These are phyloP conservation scores for Russula abietina DNA, from an alignment of 768 basidiomycete species.

Conservation along the genomic window DNA sequence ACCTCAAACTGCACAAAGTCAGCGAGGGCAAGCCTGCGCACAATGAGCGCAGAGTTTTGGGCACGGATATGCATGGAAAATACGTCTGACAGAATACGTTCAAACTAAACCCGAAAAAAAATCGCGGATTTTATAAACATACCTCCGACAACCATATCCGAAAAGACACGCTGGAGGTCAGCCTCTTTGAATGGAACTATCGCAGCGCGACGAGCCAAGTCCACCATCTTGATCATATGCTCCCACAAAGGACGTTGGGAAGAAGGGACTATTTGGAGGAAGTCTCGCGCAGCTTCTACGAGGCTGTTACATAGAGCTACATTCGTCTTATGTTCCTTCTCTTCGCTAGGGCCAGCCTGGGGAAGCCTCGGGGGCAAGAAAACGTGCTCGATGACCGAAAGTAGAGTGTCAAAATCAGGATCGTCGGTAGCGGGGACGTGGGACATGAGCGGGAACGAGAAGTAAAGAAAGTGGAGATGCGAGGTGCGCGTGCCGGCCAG, in stretches of 20 bases:
- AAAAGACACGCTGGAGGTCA: not conserved
- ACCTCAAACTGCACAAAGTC: conserved; percentile 36
- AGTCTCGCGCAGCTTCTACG: not conserved
- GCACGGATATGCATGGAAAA: conserved; percentile 36
- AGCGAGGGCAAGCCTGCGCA: not conserved
- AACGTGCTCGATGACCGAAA: conserved; percentile 3
- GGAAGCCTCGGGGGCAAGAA: conserved; percentile 18
- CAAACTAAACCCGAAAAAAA: not conserved
- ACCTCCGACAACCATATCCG: conserved; percentile 11
- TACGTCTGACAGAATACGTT: conserved; percentile 30
- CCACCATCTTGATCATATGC: conserved; percentile 6
- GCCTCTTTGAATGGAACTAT: not conserved
- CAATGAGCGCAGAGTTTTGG: conserved; percentile 45
- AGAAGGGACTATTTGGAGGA: not conserved
- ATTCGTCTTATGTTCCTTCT: not conserved
- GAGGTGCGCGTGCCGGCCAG: no score
- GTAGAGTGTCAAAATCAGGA: not conserved
- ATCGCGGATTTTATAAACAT: not conserved
- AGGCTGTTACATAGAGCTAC: conserved; percentile 5
- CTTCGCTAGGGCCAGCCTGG: not conserved
- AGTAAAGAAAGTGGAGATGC: no score
- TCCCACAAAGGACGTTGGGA: not conserved
- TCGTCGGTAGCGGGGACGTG: not conserved
- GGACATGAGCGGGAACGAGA: not conserved
- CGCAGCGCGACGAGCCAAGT: not conserved